A percentile compares a stretch with the other conserved stretches of the same genome.
Conservation (phyloP, 352 stramenopile species). For the Pythium biforme region DNA sequence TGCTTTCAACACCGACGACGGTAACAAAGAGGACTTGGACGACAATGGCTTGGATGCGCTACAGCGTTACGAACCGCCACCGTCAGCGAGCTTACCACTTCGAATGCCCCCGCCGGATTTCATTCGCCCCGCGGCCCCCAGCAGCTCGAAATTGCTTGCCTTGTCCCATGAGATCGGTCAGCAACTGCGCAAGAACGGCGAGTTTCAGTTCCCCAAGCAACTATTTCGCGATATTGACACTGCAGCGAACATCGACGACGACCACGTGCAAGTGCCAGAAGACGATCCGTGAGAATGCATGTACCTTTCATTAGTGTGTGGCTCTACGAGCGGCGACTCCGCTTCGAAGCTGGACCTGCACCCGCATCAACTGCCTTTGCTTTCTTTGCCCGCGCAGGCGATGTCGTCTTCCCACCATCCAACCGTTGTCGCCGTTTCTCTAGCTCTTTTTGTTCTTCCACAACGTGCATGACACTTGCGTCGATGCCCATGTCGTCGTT, state of each 20-base stretch:
- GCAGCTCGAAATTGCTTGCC: constrained; percentile 17
- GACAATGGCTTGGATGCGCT: constrained; percentile 25
- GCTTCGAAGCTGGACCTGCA: not conserved
- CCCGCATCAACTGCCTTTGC: constrained; percentile 3
- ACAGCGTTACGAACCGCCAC: constrained; percentile 6
- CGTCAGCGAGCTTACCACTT: not conserved
- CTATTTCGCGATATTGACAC: constrained; percentile 23
- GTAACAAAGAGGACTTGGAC: constrained; percentile 29
- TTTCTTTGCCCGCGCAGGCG: constrained; percentile 1
- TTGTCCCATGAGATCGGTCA: constrained; percentile 33
- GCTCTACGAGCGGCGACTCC: constrained; percentile 2
- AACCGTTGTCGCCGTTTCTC: constrained; percentile 26
- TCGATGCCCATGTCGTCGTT: constrained; percentile 53
- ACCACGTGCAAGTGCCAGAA: constrained; percentile 9
- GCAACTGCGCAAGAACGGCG: constrained; percentile 28
- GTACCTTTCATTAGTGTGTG: not conserved
- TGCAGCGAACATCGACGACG: not conserved
- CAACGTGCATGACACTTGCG: constrained; percentile 67
- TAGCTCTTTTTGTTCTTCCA: constrained; percentile 55
- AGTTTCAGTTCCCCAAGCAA: constrained; percentile 38
- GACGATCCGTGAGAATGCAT: constrained; percentile 14
- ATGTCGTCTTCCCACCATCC: not conserved
- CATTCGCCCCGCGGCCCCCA: not conserved
- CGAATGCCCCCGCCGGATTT: not conserved
- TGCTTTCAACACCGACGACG: constrained; percentile 3